Evolutionary conservation across 306 rosid species (phyloP), one percentile per base, ranked within the genome.

Genomic region (Rosa rugosa): DNA sequence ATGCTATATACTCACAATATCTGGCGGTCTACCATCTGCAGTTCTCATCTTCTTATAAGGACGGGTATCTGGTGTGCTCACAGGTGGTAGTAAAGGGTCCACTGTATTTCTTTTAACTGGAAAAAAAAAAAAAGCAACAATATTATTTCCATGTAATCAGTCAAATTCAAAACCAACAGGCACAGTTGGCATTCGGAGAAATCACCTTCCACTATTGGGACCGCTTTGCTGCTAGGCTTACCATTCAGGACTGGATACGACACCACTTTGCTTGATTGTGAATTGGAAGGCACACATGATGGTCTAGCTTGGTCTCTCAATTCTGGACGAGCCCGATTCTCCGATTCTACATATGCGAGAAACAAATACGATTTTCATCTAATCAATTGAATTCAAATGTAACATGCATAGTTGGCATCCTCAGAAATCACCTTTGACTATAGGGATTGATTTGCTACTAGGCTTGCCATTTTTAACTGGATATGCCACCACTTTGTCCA

Each of bases 11-110:
- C 69, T 64, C 14, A 64, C 69, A 11, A 34, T 27, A 17, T 31
- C n/a, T 63, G 68, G 41, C 20, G 2, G 41, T 63, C 41, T 27
- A 63, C 41, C 31, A 63, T 31, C 68, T 12, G 17, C 22, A 42
- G 51, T 18, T 78, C 64, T 84, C 78, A 85, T 88, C 85, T 81
- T 90, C 75, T 83, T 86, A 57, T 31, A 25, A 5, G 84, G 83
- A 73, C 17, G 69, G 53, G 82, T 16, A 77, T 75, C 62, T 40
- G 36, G 68, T 22, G 63, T 14, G 12, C 18, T 79, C 83, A 72
- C 76, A 65, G 82, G 63, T 71, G n/a, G 10, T 31, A 34, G 41
- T 11, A 13, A 14, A 64, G n/a, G n/a, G 1, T 64, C 42, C 44
- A 64, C 42, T 5, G 69, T 6, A 27, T 34, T 31, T 31, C 10